Base-by-base conservation (phyloP, 306 rosid species). In the Citrullus amarus region DNA sequence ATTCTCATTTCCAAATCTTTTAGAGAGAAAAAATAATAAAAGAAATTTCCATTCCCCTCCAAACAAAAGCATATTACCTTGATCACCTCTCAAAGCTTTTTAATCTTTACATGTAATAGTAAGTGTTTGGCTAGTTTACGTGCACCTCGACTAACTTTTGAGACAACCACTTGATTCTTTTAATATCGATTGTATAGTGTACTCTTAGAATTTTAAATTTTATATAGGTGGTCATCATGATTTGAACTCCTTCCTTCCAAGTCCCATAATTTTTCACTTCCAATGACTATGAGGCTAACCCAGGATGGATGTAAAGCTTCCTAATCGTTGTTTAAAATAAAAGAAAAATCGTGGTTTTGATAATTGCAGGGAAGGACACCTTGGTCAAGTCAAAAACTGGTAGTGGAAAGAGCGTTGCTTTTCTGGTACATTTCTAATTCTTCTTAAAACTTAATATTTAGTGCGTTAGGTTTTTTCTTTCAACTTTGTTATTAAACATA, bases 381-480 rank as follows among this genome's bases (percentile, higher is more conserved):
- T 83, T 91, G 89, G 97, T 92, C 77, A 95, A 95, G 86, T 93
- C 98, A 84, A 95, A 88, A 85, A 91, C 97, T 61, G 97, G 98
- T 80, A 92, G 97, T 0, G 98, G 98, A 57, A 95, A 95, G 87
- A 92, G 89, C 82, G 90, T 90, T 9, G 96, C 98, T 61, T 95
- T 89, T 89, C 82, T 92, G 98, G 98, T 95, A 92, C 79, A 43
- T 74, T 10, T 54, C 78, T 74, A 28, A 78, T 59, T 75, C 12
- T 59, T 81, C 81, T 44, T 57, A 62, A 36, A 36, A 82, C 39
- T 75, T 38, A 25, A 25, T 77, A 83, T 60, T 73, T 53, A 18
- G 56, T 78, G 30, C 46, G 58, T 68, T 58, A 32, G 48, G 48
- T 76, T 75, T 2, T 61, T 76, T 73, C 56, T 61, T 78, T 79